These are phyloP conservation scores for Thymus mandschuricus DNA, from an alignment of 257 asterid genomes.

Conservation along the genomic window DNA sequence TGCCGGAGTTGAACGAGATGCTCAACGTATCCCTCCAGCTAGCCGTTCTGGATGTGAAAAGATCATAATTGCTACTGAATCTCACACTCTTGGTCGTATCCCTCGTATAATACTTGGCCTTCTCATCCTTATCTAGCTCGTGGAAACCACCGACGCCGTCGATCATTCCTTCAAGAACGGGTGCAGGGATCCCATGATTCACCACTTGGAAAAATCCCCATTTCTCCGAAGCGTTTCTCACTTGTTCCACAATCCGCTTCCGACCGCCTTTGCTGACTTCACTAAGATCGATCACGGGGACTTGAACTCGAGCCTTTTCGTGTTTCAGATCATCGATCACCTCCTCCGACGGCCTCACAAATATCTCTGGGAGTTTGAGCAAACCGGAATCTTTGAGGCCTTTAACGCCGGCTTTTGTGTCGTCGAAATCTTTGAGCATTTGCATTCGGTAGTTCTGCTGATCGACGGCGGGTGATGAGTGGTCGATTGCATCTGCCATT, in stretches of 20 bases:
- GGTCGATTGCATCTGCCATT: neutral
- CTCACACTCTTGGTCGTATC: slow-evolving; percentile 31
- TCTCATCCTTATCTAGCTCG: slow-evolving; percentile 44
- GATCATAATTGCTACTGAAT: slow-evolving; percentile 48
- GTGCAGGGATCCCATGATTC: slow-evolving; percentile 44
- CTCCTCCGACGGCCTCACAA: slow-evolving; percentile 44
- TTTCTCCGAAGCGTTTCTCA: slow-evolving; percentile 39
- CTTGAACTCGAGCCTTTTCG: neutral
- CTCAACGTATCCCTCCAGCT: slow-evolving; percentile 63
- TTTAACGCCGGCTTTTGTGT: slow-evolving; percentile 35
- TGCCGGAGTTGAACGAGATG: slow-evolving; percentile 20
- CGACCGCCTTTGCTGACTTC: slow-evolving; percentile 19
- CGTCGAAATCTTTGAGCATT: slow-evolving; percentile 38
- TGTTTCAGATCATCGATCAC: slow-evolving; percentile 2
- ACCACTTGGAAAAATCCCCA: slow-evolving; percentile 64
- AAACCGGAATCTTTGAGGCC: slow-evolving; percentile 51
- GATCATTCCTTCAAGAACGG: slow-evolving; percentile 40
- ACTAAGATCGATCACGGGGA: slow-evolving; percentile 49
- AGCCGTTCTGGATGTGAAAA: slow-evolving; percentile 46
- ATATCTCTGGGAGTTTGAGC: slow-evolving; percentile 42
- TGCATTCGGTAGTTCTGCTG: slow-evolving; percentile 21
- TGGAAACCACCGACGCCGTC: slow-evolving; percentile 36
- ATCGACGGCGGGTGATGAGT: neutral
- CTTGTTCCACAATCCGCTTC: slow-evolving; percentile 32
- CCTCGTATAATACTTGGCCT: slow-evolving; percentile 52